Evolutionary conservation across 768 basidiomycete species (phyloP).

Genomic region (Lactarius quietus): DNA sequence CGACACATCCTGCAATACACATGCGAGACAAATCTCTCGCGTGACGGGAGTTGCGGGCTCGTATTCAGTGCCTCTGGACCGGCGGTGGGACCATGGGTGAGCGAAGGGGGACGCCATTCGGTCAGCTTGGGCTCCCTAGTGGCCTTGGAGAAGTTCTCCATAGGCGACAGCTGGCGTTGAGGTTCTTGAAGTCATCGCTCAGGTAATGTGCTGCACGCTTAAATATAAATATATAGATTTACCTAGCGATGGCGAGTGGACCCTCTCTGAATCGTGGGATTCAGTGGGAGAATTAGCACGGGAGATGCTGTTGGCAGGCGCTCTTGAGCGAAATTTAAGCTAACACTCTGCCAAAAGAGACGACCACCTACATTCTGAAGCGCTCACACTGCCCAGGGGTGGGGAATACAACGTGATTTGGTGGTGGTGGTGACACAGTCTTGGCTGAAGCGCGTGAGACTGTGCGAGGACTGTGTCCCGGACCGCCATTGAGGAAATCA

Average conservation of each 20-base stretch:
- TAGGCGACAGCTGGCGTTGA: slow-evolving; percentile 1
- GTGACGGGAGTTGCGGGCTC: not conserved
- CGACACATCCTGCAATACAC: slow-evolving; percentile 49
- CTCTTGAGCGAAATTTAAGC: not conserved
- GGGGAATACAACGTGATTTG: not conserved
- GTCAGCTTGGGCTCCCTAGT: not conserved
- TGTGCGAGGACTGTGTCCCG: not conserved
- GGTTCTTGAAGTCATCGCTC: slow-evolving; percentile 5
- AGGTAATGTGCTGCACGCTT: not conserved
- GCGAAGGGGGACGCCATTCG: not conserved
- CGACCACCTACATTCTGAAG: slow-evolving; percentile 14
- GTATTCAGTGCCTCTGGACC: not conserved
- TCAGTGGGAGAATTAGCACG: slow-evolving; percentile 4
- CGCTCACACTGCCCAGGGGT: slow-evolving; percentile 7
- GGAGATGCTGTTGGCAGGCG: not conserved
- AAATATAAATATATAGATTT: not conserved
- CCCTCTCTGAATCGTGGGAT: slow-evolving; percentile 7
- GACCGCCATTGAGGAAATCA: not conserved
- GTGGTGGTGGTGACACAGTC: slow-evolving; percentile 12
- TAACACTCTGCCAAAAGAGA: not conserved
- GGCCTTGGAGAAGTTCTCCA: not conserved
- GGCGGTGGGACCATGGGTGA: not conserved
- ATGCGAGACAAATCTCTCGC: slow-evolving; percentile 17
- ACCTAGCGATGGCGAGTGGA: slow-evolving; percentile 11
- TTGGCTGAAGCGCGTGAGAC: slow-evolving; percentile 10